Percentiles rank a stretch among this genome's conserved stretches.
Conservation (phyloP, 164 flowering plant genomes). For the Dillenia turbinata region DNA sequence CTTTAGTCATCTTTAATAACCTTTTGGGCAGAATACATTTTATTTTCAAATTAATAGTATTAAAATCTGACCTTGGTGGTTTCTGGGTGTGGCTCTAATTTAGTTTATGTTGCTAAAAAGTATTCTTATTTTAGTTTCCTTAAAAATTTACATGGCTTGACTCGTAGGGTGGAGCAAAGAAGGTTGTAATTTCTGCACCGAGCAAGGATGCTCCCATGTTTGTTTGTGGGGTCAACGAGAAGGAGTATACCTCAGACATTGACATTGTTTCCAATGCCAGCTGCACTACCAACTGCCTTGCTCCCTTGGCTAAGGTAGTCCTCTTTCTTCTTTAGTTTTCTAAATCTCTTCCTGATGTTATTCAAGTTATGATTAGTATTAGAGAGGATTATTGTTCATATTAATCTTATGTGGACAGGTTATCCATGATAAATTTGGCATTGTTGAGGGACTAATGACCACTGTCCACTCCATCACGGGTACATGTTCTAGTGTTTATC, state of each 20-base stretch:
- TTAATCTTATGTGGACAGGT: conserved; percentile 9
- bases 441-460: conserved; percentile 16
- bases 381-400: too few relatives aligned
- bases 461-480: conserved; percentile 30
- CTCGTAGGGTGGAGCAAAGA: conserved; percentile 20
- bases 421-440: conserved; percentile 15
- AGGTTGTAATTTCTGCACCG: conserved; percentile 24
- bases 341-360: too few relatives aligned
- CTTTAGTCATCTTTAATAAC: too few relatives aligned
- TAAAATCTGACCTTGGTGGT: too few relatives aligned
- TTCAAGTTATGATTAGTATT: too few relatives aligned
- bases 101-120: too few relatives aligned
- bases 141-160: not conserved
- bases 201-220: conserved; percentile 25
- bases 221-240: conserved; percentile 26
- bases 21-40: too few relatives aligned
- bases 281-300: too few relatives aligned
- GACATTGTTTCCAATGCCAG: conserved; percentile 7
- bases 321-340: too few relatives aligned
- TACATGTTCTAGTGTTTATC: not conserved
- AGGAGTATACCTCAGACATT: conserved; percentile 20
- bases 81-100: too few relatives aligned
- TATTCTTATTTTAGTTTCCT: too few relatives aligned
- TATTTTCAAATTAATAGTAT: too few relatives aligned
- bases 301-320: not conserved